Evolutionary conservation across 2,329 filamentous ascomycete genomes (phyloP).

Genomic region (Arthrinium phaeospermum): DNA sequence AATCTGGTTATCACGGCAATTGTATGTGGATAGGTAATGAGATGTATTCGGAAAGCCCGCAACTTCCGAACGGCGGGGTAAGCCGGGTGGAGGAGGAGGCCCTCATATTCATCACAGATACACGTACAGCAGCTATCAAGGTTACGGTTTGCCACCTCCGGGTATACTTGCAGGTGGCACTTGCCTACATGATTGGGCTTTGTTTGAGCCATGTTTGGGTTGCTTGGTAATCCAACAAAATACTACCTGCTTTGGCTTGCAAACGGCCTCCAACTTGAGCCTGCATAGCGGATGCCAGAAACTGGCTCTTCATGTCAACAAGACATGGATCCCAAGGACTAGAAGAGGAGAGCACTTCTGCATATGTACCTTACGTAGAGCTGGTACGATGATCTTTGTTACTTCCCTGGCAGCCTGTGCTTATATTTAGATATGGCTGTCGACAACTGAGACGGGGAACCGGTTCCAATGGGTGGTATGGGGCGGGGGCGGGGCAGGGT

Average conservation of each 20-base stretch:
- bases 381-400: not conserved
- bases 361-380: not conserved
- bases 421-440: not conserved
- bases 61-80: slow-evolving; percentile 16
- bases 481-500: not conserved
- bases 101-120: not conserved
- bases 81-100: not conserved
- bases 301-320: not conserved
- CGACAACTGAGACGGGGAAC: not conserved
- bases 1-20: not conserved
- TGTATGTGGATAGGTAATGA: not conserved
- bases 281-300: not conserved
- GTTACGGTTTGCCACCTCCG: not conserved
- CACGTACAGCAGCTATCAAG: not conserved
- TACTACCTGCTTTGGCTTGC: not conserved
- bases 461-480: not conserved
- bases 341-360: not conserved
- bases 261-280: not conserved
- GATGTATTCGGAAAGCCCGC: not conserved
- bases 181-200: not conserved
- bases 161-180: not conserved
- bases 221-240: not conserved
- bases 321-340: not conserved
- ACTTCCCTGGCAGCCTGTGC: not conserved
- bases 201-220: not conserved